Conservation (phyloP, 768 basidiomycete species). For the Imleria badia region DNA sequence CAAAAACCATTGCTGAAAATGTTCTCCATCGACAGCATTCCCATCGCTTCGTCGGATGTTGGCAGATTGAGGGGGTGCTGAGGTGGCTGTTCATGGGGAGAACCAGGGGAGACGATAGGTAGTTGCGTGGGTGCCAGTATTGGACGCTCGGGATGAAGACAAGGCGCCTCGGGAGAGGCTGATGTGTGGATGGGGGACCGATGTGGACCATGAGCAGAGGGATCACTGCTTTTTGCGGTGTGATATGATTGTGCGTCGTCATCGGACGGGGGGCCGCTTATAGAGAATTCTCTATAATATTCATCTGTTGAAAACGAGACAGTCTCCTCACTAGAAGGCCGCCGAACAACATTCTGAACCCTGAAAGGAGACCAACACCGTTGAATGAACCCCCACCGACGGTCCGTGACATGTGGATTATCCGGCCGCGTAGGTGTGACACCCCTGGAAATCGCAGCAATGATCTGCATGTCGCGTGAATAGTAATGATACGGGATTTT, state of each 20-base stretch:
- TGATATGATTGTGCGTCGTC: constrained; percentile 19
- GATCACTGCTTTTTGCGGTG: constrained; percentile 28
- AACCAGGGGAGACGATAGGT: constrained; percentile 28
- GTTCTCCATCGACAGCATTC: constrained; percentile 76
- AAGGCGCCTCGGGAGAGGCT: constrained; percentile 33
- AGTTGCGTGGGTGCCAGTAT: constrained; percentile 26
- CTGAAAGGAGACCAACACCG: constrained; percentile 3
- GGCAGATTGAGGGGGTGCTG: constrained; percentile 37
- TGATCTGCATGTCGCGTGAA: background rate
- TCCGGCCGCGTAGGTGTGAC: background rate
- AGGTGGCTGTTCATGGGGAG: constrained; percentile 33
- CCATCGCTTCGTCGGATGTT: constrained; percentile 38
- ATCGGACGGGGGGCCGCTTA: no score
- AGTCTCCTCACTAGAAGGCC: no score
- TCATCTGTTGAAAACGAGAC: no score
- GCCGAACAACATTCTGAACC: no score
- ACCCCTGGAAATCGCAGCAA: background rate
- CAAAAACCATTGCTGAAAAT: constrained; percentile 79
- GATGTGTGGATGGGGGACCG: constrained; percentile 25
- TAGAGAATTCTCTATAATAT: no score
- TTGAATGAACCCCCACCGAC: constrained; percentile 3
- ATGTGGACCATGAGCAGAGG: constrained; percentile 27
- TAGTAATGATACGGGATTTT: constrained; percentile 3
- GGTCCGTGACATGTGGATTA: background rate
- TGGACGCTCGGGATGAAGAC: constrained; percentile 31